phyloP scores from a whole-genome alignment of 768 basidiomycete genomes.

The Antrodiella citrinella region DNA sequence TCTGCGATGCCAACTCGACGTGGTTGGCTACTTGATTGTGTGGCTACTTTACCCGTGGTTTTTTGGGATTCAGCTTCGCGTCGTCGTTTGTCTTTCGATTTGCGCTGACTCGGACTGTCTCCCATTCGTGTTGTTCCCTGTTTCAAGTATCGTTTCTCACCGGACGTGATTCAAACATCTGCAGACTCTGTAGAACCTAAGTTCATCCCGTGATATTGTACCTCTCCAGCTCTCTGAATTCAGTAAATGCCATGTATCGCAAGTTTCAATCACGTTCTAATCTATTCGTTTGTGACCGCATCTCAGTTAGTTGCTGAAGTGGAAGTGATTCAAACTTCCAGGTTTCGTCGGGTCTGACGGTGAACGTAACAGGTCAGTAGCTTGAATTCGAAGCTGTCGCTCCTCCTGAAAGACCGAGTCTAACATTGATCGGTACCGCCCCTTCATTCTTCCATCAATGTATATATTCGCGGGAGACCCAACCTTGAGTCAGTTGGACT shows the following conservation, averaged over 20 bases:
- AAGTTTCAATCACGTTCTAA: neutral
- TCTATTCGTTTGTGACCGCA: neutral
- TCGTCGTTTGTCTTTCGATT: neutral
- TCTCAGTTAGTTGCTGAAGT: neutral
- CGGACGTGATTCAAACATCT: neutral
- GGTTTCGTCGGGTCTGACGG: neutral
- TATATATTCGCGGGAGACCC: neutral
- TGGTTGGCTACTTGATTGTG: neutral
- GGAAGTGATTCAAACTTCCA: too few relatives aligned
- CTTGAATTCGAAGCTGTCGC: neutral
- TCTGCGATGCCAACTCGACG: slow-evolving; percentile 7
- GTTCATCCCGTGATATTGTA: neutral
- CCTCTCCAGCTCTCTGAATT: neutral
- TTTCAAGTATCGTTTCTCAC: neutral
- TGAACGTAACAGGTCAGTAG: neutral
- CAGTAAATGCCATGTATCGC: neutral
- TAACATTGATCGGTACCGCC: too few relatives aligned
- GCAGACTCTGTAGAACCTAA: neutral
- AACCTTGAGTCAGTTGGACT: neutral
- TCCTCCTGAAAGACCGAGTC: neutral
- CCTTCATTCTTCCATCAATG: too few relatives aligned
- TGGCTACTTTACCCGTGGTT: neutral
- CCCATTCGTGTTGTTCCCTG: neutral
- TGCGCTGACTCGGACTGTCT: neutral
- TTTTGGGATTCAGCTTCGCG: neutral